Percentiles rank a stretch among this genome's conserved stretches.
phyloP scores from a whole-genome alignment of 768 basidiomycete genomes.

The Mycena maculata region DNA sequence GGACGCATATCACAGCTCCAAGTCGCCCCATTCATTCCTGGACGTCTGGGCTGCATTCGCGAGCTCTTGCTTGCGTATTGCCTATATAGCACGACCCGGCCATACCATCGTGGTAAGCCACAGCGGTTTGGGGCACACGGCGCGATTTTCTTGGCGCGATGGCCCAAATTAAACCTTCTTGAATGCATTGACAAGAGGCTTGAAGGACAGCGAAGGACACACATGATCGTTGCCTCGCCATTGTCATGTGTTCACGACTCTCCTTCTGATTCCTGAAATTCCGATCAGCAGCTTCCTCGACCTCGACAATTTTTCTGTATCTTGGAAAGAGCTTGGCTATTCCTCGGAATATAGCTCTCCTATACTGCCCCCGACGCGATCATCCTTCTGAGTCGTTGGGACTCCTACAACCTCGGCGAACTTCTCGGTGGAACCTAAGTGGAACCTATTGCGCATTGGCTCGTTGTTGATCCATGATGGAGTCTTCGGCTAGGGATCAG shows the following conservation, averaged over 20 bases:
- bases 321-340: not conserved
- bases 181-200: no score
- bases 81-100: no score
- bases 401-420: not conserved
- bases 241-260: not conserved
- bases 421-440: not conserved
- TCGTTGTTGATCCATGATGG: not conserved
- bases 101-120: no score
- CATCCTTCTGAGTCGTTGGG: not conserved
- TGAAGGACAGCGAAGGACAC: not conserved
- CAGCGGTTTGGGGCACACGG: no score
- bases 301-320: not conserved
- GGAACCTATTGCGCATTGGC: not conserved
- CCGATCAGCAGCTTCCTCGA: slow-evolving; percentile 7
- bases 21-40: no score
- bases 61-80: no score
- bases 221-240: slow-evolving; percentile 3
- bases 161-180: no score
- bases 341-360: not conserved
- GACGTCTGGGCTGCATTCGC: no score
- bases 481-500: not conserved
- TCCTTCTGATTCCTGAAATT: slow-evolving; percentile 4
- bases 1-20: no score
- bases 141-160: no score
- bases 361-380: not conserved